These are phyloP conservation scores for Cytospora piceicola DNA, from an alignment of 2,329 filamentous ascomycete genomes.

Conservation along the genomic window DNA sequence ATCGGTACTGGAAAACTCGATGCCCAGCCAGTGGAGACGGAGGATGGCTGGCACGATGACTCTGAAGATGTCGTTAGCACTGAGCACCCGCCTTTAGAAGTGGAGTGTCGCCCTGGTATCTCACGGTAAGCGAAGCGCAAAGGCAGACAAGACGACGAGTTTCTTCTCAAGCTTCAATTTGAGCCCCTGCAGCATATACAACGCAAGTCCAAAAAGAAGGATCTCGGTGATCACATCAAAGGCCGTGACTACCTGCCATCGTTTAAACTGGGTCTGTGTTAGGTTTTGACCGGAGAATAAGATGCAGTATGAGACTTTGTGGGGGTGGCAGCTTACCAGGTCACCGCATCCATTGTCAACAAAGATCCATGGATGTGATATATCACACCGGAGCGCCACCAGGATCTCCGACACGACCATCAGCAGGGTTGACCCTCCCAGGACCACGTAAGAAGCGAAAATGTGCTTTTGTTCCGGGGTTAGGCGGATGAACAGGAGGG, in stretches of 20 bases:
- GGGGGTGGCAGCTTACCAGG: conserved; percentile 37
- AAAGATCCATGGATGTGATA: conserved; percentile 42
- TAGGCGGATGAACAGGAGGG: conserved; percentile 48
- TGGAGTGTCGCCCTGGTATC: conserved; percentile 25
- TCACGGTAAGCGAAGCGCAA: conserved; percentile 47
- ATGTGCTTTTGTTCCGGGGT: conserved; percentile 48
- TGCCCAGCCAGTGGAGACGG: conserved; percentile 43
- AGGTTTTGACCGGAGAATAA: background rate
- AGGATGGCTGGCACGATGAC: conserved; percentile 45
- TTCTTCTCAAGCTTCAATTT: conserved; percentile 45
- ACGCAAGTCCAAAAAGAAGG: conserved; percentile 42
- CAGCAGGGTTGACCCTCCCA: conserved; percentile 44
- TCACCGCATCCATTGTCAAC: conserved; percentile 37
- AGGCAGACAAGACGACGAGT: conserved; percentile 43
- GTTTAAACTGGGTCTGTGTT: conserved; percentile 37
- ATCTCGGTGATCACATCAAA: conserved; percentile 47
- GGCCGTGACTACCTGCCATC: conserved; percentile 44
- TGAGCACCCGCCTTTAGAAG: conserved; percentile 4
- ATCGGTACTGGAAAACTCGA: conserved; percentile 39
- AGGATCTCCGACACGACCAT: conserved; percentile 45
- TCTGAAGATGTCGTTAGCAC: conserved; percentile 33
- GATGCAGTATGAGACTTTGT: background rate
- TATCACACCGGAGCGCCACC: conserved; percentile 46
- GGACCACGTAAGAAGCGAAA: conserved; percentile 40
- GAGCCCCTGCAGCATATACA: conserved; percentile 44